phyloP scores from a whole-genome alignment of 345 rosid species.

The Melaleuca quinquenervia region DNA sequence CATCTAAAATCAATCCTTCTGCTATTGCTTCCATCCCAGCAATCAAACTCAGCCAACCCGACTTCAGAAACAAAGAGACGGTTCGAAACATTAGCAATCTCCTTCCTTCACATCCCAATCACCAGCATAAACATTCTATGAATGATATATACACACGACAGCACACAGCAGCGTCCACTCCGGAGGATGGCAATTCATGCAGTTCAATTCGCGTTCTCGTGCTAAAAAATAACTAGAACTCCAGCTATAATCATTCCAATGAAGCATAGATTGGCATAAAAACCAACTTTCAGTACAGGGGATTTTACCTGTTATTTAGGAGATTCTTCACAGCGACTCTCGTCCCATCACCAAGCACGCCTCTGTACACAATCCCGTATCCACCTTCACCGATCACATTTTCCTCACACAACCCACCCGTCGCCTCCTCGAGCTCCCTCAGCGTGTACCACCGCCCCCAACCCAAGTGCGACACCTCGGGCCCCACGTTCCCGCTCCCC shows the following conservation, averaged over 20 bases:
- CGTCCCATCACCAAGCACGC: slow-evolving; percentile 68
- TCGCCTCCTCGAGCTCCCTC: slow-evolving; percentile 84
- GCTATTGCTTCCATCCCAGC: background rate
- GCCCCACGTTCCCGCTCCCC: slow-evolving; percentile 53
- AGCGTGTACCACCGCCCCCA: slow-evolving; percentile 98
- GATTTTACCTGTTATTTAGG: slow-evolving; percentile 66
- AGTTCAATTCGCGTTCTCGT: background rate
- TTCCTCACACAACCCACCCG: slow-evolving; percentile 70
- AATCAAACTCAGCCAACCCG: background rate
- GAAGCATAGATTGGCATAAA: background rate
- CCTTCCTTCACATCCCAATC: background rate
- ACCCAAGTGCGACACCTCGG: slow-evolving; percentile 92
- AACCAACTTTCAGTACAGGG: background rate
- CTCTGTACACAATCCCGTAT: slow-evolving; percentile 85
- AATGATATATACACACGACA: background rate
- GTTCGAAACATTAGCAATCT: background rate
- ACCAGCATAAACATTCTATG: background rate
- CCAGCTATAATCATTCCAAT: background rate
- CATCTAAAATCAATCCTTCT: background rate
- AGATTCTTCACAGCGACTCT: slow-evolving; percentile 84
- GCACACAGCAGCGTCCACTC: background rate
- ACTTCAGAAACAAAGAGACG: background rate
- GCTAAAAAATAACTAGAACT: background rate
- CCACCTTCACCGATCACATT: slow-evolving; percentile 99
- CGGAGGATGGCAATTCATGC: background rate